These are phyloP conservation scores for Sanghuangporus baumii DNA, from an alignment of 1,284 basidiomycete species.

Conservation along the genomic window DNA sequence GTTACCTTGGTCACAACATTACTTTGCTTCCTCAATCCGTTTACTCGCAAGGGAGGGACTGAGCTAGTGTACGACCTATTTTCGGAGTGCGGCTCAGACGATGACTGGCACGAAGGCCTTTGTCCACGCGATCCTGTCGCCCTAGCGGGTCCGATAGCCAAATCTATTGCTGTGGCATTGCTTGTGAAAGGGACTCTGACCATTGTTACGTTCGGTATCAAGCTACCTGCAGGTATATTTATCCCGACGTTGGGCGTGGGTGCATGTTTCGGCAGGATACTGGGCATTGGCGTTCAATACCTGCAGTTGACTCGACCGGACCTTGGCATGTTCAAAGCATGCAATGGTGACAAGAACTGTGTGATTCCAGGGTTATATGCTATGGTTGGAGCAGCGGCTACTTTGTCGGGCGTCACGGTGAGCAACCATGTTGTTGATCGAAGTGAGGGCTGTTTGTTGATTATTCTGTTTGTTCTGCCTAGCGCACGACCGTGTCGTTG, in stretches of 20 bases:
- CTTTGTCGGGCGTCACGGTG: constrained; percentile 85
- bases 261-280: constrained; percentile 87
- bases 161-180: constrained; percentile 68
- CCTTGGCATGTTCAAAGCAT: constrained; percentile 58
- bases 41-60: constrained; percentile 90
- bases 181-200: constrained; percentile 82
- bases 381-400: constrained; percentile 88
- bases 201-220: constrained; percentile 92
- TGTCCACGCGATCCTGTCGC: constrained; percentile 66
- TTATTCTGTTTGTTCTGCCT: constrained; percentile 9
- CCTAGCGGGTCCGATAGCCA: constrained; percentile 63
- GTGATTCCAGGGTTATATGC: constrained; percentile 85
- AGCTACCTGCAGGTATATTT: constrained; percentile 93
- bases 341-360: constrained; percentile 61
- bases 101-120: constrained; percentile 55
- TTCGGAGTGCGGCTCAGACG: constrained; percentile 67
- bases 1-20: constrained; percentile 73
- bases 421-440: constrained; percentile 21
- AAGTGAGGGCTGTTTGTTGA: not conserved
- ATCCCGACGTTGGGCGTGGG: constrained; percentile 97
- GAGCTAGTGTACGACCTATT: constrained; percentile 93
- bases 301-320: constrained; percentile 65
- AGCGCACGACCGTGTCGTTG: constrained; percentile 86
- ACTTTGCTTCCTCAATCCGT: constrained; percentile 86
- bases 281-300: constrained; percentile 83